Evolutionary conservation across 2,329 filamentous ascomycete species (phyloP).

Genomic region (Fusarium transvaalense): DNA sequence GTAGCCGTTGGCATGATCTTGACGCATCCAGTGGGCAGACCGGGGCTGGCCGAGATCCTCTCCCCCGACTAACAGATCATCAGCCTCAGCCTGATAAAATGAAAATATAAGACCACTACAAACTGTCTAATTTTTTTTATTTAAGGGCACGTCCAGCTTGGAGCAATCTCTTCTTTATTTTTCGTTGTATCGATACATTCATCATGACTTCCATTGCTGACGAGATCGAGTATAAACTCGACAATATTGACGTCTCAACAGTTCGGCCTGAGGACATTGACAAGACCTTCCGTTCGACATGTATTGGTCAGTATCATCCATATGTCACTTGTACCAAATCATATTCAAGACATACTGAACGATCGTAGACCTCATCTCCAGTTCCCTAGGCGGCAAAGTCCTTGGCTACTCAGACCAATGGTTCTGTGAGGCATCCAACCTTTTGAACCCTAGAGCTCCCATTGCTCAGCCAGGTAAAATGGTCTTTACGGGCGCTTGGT

Average conservation of each 20-base stretch:
- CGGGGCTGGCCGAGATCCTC: conserved; percentile 52
- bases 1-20: conserved; percentile 16
- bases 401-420: conserved; percentile 76
- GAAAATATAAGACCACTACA: conserved; percentile 39
- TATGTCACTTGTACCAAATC: not conserved
- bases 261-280: conserved; percentile 69
- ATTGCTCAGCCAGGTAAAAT: conserved; percentile 75
- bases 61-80: conserved; percentile 34
- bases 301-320: conserved; percentile 65
- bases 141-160: not conserved
- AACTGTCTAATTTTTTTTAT: not conserved
- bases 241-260: conserved; percentile 62
- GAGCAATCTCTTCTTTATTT: not conserved
- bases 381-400: conserved; percentile 71
- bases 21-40: conserved; percentile 29
- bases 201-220: conserved; percentile 57
- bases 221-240: conserved; percentile 68
- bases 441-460: conserved; percentile 73
- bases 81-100: conserved; percentile 23
- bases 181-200: not conserved
- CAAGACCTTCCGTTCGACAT: conserved; percentile 70
- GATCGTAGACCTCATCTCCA: conserved; percentile 69
- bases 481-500: conserved; percentile 77
- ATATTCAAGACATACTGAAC: conserved; percentile 2
- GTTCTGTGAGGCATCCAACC: conserved; percentile 75